Base-by-base conservation (phyloP, 768 basidiomycete genomes). In the Heimioporus sp. region DNA sequence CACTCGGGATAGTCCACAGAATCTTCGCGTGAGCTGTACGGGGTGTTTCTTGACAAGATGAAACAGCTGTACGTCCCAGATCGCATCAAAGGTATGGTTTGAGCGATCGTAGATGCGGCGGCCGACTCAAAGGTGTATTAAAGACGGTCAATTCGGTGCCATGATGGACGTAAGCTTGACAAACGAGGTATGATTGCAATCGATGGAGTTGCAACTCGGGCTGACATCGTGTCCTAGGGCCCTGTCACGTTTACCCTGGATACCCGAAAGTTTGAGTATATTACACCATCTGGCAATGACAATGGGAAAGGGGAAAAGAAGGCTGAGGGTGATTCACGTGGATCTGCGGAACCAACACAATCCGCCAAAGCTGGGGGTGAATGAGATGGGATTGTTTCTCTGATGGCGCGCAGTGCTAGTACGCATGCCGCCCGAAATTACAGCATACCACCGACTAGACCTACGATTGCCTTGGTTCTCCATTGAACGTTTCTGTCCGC, bases 81-180 rank as follows among this genome's bases (percentile, higher is more conserved):
- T 44, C 91, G 83, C 68, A 85, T 97, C 57, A 78, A 90, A 78
- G 93, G 93, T 89, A 43, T 31, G 28, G 28, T 15, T 31, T 21
- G 31, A 11, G 16, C 9, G 15, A 35, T 46, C 1, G 31, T 20
- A 24, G 30, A 21, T n/a, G 31, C 20, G 2, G 21, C 10, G 36
- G 42, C 9, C 31, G 8, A 54, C 51, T 51, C 48, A 28, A 20
- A 19, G 0, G 3, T 41, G 7, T 10, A 12, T 21, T 11, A 35
- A 54, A 95, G 94, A 98, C 67, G 94, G 94, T n/a, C 78, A 75
- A 58, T 97, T 98, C 65, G 93, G 93, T 31, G 94, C 93, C 5
- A 96, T 96, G 94, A 98, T 98, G 94, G 80, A 85, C 51, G 91
- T 98, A 47, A 81, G 76, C 55, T 70, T 96, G 50, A 86, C 80